phyloP scores from a whole-genome alignment of 495 filamentous ascomycete genomes.

The Lepraria neglecta region DNA sequence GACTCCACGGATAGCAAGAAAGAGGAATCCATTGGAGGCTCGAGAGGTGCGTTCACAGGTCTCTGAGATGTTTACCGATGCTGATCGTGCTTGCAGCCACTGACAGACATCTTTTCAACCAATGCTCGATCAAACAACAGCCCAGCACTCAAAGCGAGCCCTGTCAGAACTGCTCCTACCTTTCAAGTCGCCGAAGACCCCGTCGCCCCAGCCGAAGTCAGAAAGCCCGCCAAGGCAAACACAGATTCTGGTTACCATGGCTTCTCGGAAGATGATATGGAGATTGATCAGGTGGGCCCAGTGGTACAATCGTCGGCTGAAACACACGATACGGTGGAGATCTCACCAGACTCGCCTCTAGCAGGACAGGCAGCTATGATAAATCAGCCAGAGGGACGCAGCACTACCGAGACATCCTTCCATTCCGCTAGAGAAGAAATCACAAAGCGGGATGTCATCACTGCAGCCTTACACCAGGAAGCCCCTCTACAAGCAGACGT shows the following conservation, averaged over 20 bases:
- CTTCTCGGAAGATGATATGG: slow-evolving; percentile 53
- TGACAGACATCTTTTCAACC: slow-evolving; percentile 73
- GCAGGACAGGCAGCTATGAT: background rate
- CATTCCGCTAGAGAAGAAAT: slow-evolving; percentile 62
- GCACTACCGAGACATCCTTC: slow-evolving; percentile 55
- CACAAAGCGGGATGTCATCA: slow-evolving; percentile 19
- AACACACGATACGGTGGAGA: slow-evolving; percentile 34
- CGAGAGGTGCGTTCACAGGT: slow-evolving; percentile 54
- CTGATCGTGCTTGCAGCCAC: slow-evolving; percentile 50
- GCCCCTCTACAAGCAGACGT: slow-evolving; percentile 26
- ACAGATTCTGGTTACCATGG: slow-evolving; percentile 82
- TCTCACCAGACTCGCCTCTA: slow-evolving; percentile 8
- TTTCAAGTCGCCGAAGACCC: slow-evolving; percentile 31
- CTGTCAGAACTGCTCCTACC: slow-evolving; percentile 25
- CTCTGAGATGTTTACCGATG: background rate
- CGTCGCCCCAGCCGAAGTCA: background rate
- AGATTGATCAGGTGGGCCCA: slow-evolving; percentile 31
- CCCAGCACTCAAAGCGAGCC: slow-evolving; percentile 25
- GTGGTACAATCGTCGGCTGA: slow-evolving; percentile 26
- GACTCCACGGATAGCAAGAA: slow-evolving; percentile 77
- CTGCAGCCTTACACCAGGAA: slow-evolving; percentile 24
- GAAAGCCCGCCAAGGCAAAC: slow-evolving; percentile 36
- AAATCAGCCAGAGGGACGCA: slow-evolving; percentile 39
- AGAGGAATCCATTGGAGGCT: slow-evolving; percentile 55
- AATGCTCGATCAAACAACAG: slow-evolving; percentile 32